These are phyloP conservation scores for Termitomyces sp. DNA, from an alignment of 768 basidiomycete species.

Conservation along the genomic window DNA sequence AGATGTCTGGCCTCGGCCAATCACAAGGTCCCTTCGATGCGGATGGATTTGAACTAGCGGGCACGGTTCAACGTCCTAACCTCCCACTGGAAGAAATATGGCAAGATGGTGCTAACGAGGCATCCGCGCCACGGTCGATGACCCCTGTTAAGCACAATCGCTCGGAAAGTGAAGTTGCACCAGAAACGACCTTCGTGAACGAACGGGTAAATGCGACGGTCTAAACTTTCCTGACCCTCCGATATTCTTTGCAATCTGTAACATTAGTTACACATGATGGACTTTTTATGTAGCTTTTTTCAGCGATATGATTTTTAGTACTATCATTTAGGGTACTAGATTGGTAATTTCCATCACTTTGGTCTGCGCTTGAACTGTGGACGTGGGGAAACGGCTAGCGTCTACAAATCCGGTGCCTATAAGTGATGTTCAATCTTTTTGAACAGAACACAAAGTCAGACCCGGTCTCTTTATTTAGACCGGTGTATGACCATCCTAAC, in stretches of 20 bases:
- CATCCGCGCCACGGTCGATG: conserved; percentile 12
- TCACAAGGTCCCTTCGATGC: conserved; percentile 1
- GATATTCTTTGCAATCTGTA: not conserved
- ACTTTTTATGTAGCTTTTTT: not conserved
- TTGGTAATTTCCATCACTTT: not conserved
- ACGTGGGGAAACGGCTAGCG: not conserved
- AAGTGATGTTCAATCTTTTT: not conserved
- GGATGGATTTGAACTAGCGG: conserved; percentile 27
- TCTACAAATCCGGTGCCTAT: not conserved
- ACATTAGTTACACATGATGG: not conserved
- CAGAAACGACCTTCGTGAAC: not conserved
- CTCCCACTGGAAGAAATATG: conserved; percentile 33
- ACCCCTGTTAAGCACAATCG: not conserved
- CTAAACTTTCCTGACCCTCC: not conserved
- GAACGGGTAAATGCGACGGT: not conserved
- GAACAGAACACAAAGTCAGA: not conserved
- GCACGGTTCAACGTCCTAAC: conserved; percentile 33
- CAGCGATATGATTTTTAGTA: not conserved
- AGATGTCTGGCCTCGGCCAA: conserved; percentile 10
- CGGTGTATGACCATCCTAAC: not conserved
- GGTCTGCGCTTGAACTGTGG: no score
- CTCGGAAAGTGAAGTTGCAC: not conserved
- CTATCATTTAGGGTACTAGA: not conserved
- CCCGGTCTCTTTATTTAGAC: not conserved
- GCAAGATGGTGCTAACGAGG: conserved; percentile 29